Evolutionary conservation across 176 grass and related monocot genomes (phyloP), one percentile per base, ranked within the genome.

Genomic region (Rhynchospora tenuis): DNA sequence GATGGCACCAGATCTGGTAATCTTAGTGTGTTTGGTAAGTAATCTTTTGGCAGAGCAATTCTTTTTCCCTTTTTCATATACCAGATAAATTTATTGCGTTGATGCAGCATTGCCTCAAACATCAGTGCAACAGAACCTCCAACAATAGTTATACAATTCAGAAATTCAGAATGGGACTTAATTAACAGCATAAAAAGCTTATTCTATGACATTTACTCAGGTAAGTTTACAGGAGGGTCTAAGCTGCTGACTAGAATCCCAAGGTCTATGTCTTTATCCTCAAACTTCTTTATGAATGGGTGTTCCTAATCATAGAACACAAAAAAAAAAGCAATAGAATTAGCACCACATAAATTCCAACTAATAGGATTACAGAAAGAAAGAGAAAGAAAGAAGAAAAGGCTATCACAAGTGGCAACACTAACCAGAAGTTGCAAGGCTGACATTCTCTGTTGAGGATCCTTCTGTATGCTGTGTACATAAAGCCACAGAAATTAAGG

Each of bases 261-360:
- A 4, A 98, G 88, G 73, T 98, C 88, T 26, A 99, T 65, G 70
- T 97, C 94, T 60, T 97, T 91, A 54, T 85, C 94, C 84, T 92
- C 94, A 20, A 97, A 97, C 75, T 90, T 97, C 83, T 97, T 93
- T 84, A 97, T 92, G 75, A 97, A 97, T 51, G 94, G 82, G 47
- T 97, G 94, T 63, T 83, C 81, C 94, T 97, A 51, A 51, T 10
- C 26, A 82, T 66, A 28, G 6, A 31, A 82, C 42, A 82, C 48
- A 44, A 12, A 56, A 77, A 76, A 64, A 63, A 12, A 44, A 63
- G 7, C 9, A 64, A 1, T 5, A 0, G 2, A 17, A 71, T 50
- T 84, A 89, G 48, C 1, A 68, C 27, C 57, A 62, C 8, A n/a
- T 72, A 61, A 27, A 11, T 6, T 22, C 60, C 6, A 7, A 27